Evolutionary conservation across 495 filamentous ascomycete species (phyloP), one percentile per base, ranked within the genome.

Genomic region (Daldinia loculata): DNA sequence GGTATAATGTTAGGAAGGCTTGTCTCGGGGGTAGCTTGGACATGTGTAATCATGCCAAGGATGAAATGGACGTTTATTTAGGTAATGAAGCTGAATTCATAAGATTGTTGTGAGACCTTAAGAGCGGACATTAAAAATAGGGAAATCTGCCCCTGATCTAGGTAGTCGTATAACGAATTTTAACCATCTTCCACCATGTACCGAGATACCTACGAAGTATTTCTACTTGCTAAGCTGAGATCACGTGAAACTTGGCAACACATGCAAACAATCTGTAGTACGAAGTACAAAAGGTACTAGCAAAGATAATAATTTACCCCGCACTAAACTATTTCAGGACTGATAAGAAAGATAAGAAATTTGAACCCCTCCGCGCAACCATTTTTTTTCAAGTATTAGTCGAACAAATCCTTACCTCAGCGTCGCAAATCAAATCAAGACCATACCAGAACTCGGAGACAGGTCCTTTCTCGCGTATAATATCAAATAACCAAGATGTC

Each of bases 401-500:
- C 38, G 50, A 45, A 51, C 59, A 39, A 27, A 27, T 24, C n/a
- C 11, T 19, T 32, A 56, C 17, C 36, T 56, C 61, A 27, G 32
- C 32, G 30, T 56, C 26, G 24, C 15, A 38, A 38, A 29, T 15
- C 12, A n/a, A 58, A 39, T 15, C 9, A 27, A 51, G 29, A 24
- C 19, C 19, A 51, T 58, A 32, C 30, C 19, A 9, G 2, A 12
- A 29, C 8, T 51, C 29, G 29, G 3, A 9, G 7, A 50, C 6
- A 58, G 19, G 17, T 26, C 3, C 14, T 50, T 66, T n/a, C 9
- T 32, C 14, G 6, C 11, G 17, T 19, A 55, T 24, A 59, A 2
- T 39, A 4, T 24, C 6, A 61, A n/a, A 26, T 30, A 4, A 56
- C 30, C 51, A 59, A 62, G 57, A 81, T 78, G 80, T 74, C 76